A percentile compares a stretch with the other conserved stretches of the same genome.
Evolutionary conservation across 495 filamentous ascomycete species (phyloP).

Genomic region (Peziza echinospora): DNA sequence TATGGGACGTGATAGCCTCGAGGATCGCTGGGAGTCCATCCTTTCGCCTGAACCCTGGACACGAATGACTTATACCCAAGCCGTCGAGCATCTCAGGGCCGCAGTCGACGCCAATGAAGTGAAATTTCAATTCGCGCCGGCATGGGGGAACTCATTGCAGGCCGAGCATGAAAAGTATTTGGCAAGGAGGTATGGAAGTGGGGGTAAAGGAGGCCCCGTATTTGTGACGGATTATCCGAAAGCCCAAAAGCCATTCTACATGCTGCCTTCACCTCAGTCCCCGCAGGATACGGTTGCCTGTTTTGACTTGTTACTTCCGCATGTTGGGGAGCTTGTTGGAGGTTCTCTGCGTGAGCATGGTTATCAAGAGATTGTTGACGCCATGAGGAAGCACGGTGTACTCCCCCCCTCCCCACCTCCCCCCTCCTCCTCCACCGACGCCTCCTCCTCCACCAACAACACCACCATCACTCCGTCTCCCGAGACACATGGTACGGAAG

Average conservation of each 20-base stretch:
- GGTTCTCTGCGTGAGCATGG: conserved; percentile 89
- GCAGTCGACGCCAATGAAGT: conserved; percentile 29
- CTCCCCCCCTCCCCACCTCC: neutral
- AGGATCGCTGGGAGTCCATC: conserved; percentile 47
- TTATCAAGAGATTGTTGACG: conserved; percentile 40
- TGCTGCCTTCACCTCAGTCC: conserved; percentile 28
- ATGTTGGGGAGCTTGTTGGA: conserved; percentile 71
- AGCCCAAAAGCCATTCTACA: conserved; percentile 85
- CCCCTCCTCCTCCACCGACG: conserved; percentile 1
- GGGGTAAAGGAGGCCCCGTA: conserved; percentile 35
- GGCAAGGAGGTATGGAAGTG: conserved; percentile 42
- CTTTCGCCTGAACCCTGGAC: conserved; percentile 39
- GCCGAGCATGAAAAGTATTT: conserved; percentile 87
- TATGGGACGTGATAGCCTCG: conserved; percentile 19
- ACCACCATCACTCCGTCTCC: too few relatives aligned
- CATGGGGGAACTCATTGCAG: conserved; percentile 56
- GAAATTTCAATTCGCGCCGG: conserved; percentile 41
- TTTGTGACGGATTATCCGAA: conserved; percentile 88
- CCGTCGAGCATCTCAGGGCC: conserved; percentile 43
- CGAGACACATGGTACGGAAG: too few relatives aligned
- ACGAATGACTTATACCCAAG: conserved; percentile 66
- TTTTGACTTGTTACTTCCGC: conserved; percentile 85
- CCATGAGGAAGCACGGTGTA: conserved; percentile 44
- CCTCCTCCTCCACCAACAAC: too few relatives aligned
- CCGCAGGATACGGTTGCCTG: conserved; percentile 55